These are phyloP conservation scores for Trichoderma polysporum DNA, from an alignment of 2,329 filamentous ascomycete species.

Conservation along the genomic window DNA sequence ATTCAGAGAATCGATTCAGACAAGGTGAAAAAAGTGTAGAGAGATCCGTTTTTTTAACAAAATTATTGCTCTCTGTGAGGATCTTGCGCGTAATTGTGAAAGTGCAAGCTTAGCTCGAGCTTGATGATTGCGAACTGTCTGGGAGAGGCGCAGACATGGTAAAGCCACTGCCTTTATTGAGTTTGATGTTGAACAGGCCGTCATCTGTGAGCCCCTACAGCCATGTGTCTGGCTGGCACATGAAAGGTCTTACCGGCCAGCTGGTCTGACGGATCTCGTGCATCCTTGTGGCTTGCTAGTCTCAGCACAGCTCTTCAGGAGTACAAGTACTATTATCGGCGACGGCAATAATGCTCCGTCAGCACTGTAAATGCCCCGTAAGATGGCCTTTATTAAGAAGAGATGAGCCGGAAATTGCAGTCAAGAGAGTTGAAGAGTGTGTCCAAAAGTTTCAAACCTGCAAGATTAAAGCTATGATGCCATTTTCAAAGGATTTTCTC, in stretches of 20 bases:
- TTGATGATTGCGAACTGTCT: not conserved
- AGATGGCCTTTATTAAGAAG: not conserved
- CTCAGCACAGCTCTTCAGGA: not conserved
- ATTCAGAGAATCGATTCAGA: not conserved
- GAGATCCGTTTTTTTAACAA: not conserved
- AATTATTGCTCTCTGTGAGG: too few relatives aligned
- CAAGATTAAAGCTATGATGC: not conserved
- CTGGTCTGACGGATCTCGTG: slow-evolving; percentile 2
- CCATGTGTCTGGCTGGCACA: slow-evolving; percentile 9
- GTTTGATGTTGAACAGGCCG: not conserved
- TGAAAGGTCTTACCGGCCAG: slow-evolving; percentile 2
- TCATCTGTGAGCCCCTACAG: too few relatives aligned
- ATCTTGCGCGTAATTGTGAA: not conserved
- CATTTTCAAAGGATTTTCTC: not conserved
- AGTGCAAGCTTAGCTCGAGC: not conserved
- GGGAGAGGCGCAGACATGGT: not conserved
- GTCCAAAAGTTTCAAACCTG: not conserved
- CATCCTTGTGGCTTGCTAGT: not conserved
- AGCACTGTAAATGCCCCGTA: not conserved
- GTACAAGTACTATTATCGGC: not conserved
- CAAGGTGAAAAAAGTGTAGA: not conserved
- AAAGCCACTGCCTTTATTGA: not conserved
- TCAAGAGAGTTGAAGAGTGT: not conserved
- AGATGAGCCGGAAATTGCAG: not conserved
- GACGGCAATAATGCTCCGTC: not conserved